These are phyloP conservation scores for Phialemoniopsis sp. DNA, from an alignment of 2,329 filamentous ascomycete genomes.

Conservation along the genomic window DNA sequence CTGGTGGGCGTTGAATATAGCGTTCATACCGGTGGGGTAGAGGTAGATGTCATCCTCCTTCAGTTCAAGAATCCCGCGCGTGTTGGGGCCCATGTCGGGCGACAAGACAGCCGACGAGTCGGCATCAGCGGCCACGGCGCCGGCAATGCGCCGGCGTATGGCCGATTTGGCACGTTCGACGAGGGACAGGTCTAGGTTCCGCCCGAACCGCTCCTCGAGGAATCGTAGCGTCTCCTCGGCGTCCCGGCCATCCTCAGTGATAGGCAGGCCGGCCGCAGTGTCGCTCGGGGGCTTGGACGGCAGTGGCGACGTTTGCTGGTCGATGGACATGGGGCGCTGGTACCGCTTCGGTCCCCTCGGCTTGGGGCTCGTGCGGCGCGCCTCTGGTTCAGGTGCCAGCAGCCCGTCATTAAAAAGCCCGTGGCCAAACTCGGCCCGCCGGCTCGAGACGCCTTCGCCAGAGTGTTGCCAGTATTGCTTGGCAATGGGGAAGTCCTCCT, in stretches of 20 bases:
- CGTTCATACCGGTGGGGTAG: constrained; percentile 88
- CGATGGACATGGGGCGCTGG: constrained; percentile 51
- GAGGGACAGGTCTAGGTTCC: constrained; percentile 79
- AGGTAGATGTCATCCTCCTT: constrained; percentile 86
- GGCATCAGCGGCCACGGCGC: constrained; percentile 70
- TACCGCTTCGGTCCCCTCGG: constrained; percentile 77
- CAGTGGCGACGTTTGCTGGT: constrained; percentile 17
- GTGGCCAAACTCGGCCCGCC: constrained; percentile 86
- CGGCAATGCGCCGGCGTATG: constrained; percentile 82
- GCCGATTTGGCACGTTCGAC: constrained; percentile 81
- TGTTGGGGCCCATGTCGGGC: constrained; percentile 41
- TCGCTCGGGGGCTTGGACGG: constrained; percentile 7
- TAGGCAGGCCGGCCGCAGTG: constrained; percentile 7
- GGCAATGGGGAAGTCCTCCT: constrained; percentile 64
- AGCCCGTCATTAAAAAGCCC: constrained; percentile 67
- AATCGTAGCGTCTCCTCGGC: constrained; percentile 70
- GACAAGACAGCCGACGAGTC: constrained; percentile 49
- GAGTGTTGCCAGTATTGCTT: constrained; percentile 98
- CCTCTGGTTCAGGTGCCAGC: constrained; percentile 30
- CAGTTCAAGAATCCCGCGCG: constrained; percentile 58
- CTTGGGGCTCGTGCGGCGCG: constrained; percentile 23
- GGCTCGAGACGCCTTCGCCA: constrained; percentile 87
- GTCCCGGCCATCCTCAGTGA: constrained; percentile 23
- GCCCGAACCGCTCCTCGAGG: constrained; percentile 89
- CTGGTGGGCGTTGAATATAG: constrained; percentile 86